Percentiles rank a stretch among this genome's conserved stretches.
Conservation (phyloP, 2,329 filamentous ascomycete species). For the Botryotinia globosa region DNA sequence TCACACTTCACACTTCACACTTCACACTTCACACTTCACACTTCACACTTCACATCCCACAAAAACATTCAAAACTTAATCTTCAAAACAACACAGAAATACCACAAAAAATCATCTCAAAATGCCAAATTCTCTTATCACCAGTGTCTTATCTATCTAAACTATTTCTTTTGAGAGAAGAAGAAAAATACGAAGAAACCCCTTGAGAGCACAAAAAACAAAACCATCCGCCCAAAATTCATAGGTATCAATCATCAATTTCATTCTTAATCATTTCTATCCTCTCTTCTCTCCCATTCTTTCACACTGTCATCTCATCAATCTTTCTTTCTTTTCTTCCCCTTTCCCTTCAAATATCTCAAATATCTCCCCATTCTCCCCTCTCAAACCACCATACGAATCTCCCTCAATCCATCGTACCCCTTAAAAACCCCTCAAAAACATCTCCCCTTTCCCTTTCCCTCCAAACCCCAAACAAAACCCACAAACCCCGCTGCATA, state of each 20-base stretch:
- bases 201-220: not conserved
- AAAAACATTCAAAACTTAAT: no score
- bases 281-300: not conserved
- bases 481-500: not conserved
- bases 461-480: not conserved
- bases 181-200: not conserved
- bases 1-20: no score
- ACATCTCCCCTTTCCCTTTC: no score
- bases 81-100: not conserved
- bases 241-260: constrained; percentile 16
- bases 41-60: no score
- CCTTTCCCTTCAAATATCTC: not conserved
- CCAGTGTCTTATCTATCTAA: not conserved
- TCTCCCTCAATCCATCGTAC: no score
- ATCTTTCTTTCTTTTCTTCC: not conserved
- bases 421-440: not conserved
- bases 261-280: not conserved
- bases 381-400: not conserved
- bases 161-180: not conserved
- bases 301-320: not conserved
- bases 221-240: constrained; percentile 6
- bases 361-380: not conserved
- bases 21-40: no score
- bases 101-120: not conserved
- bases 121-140: not conserved